Base-by-base conservation (phyloP, 305 asterid genomes). In the Fraxinus paxiana region DNA sequence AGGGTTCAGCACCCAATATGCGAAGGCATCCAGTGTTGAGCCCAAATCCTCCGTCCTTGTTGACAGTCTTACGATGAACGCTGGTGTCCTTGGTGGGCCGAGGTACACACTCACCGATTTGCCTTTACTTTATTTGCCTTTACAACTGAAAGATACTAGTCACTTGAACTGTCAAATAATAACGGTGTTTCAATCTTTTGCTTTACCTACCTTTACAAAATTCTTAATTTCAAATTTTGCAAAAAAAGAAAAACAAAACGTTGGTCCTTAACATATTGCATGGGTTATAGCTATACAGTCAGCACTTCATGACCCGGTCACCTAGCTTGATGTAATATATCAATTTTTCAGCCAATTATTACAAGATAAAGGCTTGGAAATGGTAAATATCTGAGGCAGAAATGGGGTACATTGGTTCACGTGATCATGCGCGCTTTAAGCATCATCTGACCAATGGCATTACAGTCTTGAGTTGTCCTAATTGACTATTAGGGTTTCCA, bases 61-160 rank as follows among this genome's bases (percentile, higher is more conserved):
- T 51, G 91, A 91, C 34, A 92, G 86, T 73, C 95, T 92, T 54
- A 92, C 92, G 54, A 83, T 85, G 89, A 87, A 91, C 33, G 92
- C 92, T 4, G 97, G 97, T 30, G 93, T 88, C 54, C 78, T 91
- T 79, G 94, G 90, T 46, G 94, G 90, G 73, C 87, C 88, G 56
- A 88, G 94, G 94, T 89, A 22, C 76, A 10, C 5, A 67, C 37
- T 67, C 37, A 26, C 38, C 46, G 15, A 15, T 5, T 24, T 31
- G 56, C 7, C 34, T 33, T 59, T 63, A n/a, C 33, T 59, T 63
- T 63, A 31, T 63, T 65, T 12, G 18, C 35, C 73, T 24, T 65
- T 6, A 13, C 75, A 31, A n/a, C 46, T 31, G 41, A n/a, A 70
- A 70, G 34, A 70, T n/a, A 6, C 13, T 22, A 70, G 13, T 33